phyloP scores from a whole-genome alignment of 352 stramenopile genomes.

The Globisporangium parvum region DNA sequence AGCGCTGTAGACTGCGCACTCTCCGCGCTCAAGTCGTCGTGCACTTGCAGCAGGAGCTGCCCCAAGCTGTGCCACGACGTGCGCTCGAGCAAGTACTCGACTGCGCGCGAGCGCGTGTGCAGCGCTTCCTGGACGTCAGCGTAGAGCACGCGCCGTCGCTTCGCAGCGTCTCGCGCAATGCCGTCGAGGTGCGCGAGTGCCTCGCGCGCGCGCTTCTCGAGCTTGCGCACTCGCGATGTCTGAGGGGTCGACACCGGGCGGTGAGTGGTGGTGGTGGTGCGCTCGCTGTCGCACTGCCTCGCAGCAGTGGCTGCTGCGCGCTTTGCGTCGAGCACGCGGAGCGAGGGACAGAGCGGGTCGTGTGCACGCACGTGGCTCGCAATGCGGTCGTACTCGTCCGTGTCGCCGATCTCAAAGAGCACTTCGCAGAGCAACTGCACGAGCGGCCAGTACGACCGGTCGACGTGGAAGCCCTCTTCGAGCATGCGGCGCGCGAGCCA shows the following conservation, averaged over 20 bases:
- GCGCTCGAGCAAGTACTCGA: constrained; percentile 36
- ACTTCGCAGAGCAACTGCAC: constrained; percentile 53
- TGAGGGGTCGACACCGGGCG: too few species aligned
- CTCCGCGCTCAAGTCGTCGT: constrained; percentile 46
- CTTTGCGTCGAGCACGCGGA: constrained; percentile 24
- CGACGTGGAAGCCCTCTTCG: constrained; percentile 50
- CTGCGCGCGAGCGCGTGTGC: constrained; percentile 8
- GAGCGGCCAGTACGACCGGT: constrained; percentile 61
- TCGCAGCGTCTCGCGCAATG: constrained; percentile 12
- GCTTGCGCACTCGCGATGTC: constrained; percentile 4
- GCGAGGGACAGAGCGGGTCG: constrained; percentile 35
- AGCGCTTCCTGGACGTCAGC: constrained; percentile 17
- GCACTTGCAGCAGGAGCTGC: constrained; percentile 54
- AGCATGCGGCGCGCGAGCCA: constrained; percentile 55
- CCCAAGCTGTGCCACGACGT: constrained; percentile 46
- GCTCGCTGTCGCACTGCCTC: not conserved
- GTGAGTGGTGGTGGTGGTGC: not conserved
- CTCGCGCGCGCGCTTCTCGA: constrained; percentile 12
- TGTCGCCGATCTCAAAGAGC: constrained; percentile 45
- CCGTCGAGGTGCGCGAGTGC: constrained; percentile 8
- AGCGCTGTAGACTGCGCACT: constrained; percentile 13
- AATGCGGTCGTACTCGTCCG: constrained; percentile 38
- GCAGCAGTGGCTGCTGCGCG: not conserved
- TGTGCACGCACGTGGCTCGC: constrained; percentile 33
- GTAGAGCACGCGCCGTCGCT: constrained; percentile 25